phyloP scores from a whole-genome alignment of 805 yeast genomes.

The Debaryomyces prosopidis region DNA sequence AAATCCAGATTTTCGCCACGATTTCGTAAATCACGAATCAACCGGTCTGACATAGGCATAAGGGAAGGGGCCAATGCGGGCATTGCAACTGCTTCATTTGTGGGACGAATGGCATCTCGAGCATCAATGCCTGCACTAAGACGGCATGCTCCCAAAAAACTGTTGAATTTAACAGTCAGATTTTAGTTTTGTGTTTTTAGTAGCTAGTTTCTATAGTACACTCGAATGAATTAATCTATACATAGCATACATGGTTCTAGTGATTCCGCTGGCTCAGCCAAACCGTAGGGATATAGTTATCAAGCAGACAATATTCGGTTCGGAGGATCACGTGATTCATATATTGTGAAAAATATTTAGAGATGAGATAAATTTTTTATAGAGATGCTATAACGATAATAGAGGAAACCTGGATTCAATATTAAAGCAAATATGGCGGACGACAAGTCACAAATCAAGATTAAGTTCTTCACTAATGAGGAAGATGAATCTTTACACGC shows the following conservation, averaged over 20 bases:
- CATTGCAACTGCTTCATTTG: constrained; percentile 15
- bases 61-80: constrained; percentile 20
- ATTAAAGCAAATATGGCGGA: constrained; percentile 17
- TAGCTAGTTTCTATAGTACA: too few relatives aligned
- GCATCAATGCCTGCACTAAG: constrained; percentile 18
- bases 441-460: constrained; percentile 67
- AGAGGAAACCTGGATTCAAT: not conserved
- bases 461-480: constrained; percentile 84
- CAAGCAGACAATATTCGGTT: too few relatives aligned
- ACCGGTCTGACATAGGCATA: constrained; percentile 13
- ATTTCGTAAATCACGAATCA: constrained; percentile 11
- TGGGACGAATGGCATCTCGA: constrained; percentile 21
- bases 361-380: constrained; percentile 8
- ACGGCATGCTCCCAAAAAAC: constrained; percentile 12
- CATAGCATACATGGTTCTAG: too few relatives aligned
- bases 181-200: constrained; percentile 4
- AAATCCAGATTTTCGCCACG: constrained; percentile 23
- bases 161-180: constrained; percentile 16
- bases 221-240: too few relatives aligned
- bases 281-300: too few relatives aligned
- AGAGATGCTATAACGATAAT: not conserved
- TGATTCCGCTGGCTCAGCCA: too few relatives aligned
- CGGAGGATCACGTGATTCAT: too few relatives aligned
- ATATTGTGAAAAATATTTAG: not conserved
- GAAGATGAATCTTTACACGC: constrained; percentile 72